Conservation (phyloP, 352 stramenopile genomes). For the Pelagophyceae sp. region DNA sequence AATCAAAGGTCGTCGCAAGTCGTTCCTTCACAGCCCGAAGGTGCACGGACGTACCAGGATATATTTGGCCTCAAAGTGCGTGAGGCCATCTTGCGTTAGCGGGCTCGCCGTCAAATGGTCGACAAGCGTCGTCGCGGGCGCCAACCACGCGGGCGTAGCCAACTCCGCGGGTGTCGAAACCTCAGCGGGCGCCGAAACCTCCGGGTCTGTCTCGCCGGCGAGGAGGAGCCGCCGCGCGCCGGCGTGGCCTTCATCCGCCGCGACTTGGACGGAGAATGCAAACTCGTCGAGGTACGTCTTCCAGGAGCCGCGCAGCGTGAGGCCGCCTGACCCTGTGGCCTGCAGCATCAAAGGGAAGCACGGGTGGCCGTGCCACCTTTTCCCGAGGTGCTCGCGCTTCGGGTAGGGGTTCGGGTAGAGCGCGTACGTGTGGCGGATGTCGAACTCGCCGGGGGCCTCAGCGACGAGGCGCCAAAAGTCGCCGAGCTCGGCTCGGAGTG, state of each 20-base stretch:
- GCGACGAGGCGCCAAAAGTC: constrained; percentile 4
- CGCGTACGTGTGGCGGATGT: background rate
- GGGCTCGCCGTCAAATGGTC: too few species aligned
- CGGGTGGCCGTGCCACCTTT: background rate
- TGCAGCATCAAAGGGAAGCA: background rate
- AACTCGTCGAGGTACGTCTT: constrained; percentile 20
- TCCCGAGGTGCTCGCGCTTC: background rate
- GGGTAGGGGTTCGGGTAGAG: constrained; percentile 19
- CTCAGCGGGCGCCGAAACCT: too few species aligned
- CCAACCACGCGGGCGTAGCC: background rate
- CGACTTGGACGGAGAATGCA: background rate
- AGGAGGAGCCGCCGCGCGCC: background rate
- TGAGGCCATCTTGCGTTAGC: background rate
- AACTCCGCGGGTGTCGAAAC: background rate
- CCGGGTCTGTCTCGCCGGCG: too few species aligned
- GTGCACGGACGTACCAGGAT: background rate
- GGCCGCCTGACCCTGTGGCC: background rate
- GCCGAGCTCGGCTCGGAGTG: background rate
- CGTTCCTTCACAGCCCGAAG: too few species aligned
- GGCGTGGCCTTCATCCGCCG: background rate
- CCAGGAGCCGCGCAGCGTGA: constrained; percentile 14
- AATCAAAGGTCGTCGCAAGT: too few species aligned
- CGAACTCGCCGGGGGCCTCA: background rate
- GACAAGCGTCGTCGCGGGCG: too few species aligned
- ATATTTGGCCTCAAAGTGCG: constrained; percentile 13